Base-by-base conservation (phyloP, 2,329 filamentous ascomycete genomes). In the Trichoderma oligosporum region DNA sequence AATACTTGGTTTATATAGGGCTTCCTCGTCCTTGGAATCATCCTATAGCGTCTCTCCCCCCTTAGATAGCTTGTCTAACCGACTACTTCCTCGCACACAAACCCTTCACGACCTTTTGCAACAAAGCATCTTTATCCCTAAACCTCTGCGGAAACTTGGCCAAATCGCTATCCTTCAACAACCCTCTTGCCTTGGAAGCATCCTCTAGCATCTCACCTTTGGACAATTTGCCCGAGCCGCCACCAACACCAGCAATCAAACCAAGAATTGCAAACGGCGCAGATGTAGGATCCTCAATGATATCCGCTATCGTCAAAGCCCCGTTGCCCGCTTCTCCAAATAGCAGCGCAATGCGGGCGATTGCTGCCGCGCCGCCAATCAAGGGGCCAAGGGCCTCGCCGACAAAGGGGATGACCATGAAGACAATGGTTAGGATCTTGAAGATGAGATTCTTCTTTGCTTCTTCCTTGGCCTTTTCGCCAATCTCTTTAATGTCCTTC, bases 321-420 rank as follows among this genome's bases (percentile, higher is more conserved):
- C 56, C 45, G 41, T 64, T 65, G 1, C 64, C 68, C 0, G 58
- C 62, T 36, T 63, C 61, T 2, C 60, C 62, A 11, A 48, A 7
- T 16, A 48, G 29, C 16, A 48, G 29, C 9, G 29, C 45, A 1
- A 36, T 25, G 29, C 18, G 45, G 29, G 45, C 45, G 16, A 48
- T 9, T 16, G 27, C 20, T 7, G 45, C 60, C 2, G 49, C 53
- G 2, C 49, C 24, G 4, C 62, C 62, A 0, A 66, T 56, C n/a
- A n/a, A n/a, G 6, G 33, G 29, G 16, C 44, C 49, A 20, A 64
- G 31, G 36, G 42, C 51, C 60, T 79, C 78, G 45, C 76, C 78
- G 16, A 80, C 58, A 60, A 81, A 76, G 14, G 79, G 79, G 14
- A 80, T 67, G n/a, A 81, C 67, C 29, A 77, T 75, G 56, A 82